Percentiles rank a stretch among this genome's conserved stretches.
These are phyloP conservation scores for Graphium sp. DNA, from an alignment of 2,329 filamentous ascomycete species.

Conservation along the genomic window DNA sequence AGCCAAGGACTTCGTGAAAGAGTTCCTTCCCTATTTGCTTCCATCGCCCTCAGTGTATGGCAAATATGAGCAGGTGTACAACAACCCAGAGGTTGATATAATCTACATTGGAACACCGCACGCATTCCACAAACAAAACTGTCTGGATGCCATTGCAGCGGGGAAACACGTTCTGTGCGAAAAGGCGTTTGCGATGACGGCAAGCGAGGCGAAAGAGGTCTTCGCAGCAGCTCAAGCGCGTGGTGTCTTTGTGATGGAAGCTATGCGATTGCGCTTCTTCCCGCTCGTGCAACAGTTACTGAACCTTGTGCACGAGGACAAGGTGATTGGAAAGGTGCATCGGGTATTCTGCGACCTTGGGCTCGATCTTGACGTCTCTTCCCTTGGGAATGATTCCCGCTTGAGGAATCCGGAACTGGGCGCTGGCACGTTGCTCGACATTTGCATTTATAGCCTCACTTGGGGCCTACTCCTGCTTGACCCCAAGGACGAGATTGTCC, in stretches of 20 bases:
- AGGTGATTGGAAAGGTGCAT: constrained; percentile 18
- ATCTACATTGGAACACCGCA: constrained; percentile 19
- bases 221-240: constrained; percentile 12
- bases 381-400: constrained; percentile 13
- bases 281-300: constrained; percentile 12
- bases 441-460: constrained; percentile 24
- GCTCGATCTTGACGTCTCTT: constrained; percentile 16
- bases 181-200: constrained; percentile 16
- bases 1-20: constrained; percentile 7
- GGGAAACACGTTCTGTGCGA: constrained; percentile 20
- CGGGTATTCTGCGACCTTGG: constrained; percentile 22
- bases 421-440: constrained; percentile 22
- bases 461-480: constrained; percentile 20
- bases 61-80: constrained; percentile 14
- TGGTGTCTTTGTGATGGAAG: constrained; percentile 17
- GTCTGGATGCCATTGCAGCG: constrained; percentile 14
- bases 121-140: constrained; percentile 16
- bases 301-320: constrained; percentile 17
- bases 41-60: constrained; percentile 10
- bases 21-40: not conserved
- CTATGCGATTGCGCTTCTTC: constrained; percentile 18
- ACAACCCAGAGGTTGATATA: constrained; percentile 14
- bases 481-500: constrained; percentile 14
- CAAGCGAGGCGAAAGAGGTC: constrained; percentile 11
- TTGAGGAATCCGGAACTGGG: constrained; percentile 20